These are phyloP conservation scores for Alternaria sp. DNA, from an alignment of 2,329 filamentous ascomycete species.

Conservation along the genomic window DNA sequence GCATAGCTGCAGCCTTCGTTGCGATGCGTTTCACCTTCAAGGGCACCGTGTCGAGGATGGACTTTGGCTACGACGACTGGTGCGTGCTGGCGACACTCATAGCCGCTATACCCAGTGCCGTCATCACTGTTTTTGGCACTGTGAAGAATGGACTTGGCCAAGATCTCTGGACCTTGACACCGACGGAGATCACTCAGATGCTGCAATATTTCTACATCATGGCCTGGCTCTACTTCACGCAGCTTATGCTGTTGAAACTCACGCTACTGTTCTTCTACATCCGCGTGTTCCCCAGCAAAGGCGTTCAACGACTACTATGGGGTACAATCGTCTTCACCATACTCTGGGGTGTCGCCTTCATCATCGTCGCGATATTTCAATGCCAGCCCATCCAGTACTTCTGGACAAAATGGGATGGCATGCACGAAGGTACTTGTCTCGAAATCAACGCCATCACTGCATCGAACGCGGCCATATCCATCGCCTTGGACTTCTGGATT, in stretches of 20 bases:
- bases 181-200: constrained; percentile 54
- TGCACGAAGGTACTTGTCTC: constrained; percentile 42
- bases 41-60: constrained; percentile 38
- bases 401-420: constrained; percentile 43
- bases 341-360: constrained; percentile 32
- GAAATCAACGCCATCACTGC: constrained; percentile 44
- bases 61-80: constrained; percentile 51
- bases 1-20: constrained; percentile 45
- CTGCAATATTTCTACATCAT: constrained; percentile 44
- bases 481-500: constrained; percentile 43
- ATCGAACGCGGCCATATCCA: constrained; percentile 44
- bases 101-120: constrained; percentile 30
- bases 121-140: constrained; percentile 34
- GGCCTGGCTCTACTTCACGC: constrained; percentile 44
- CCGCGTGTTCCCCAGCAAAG: constrained; percentile 38
- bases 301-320: constrained; percentile 29
- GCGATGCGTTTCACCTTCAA: constrained; percentile 48
- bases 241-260: constrained; percentile 37
- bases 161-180: constrained; percentile 59
- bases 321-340: constrained; percentile 34
- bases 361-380: constrained; percentile 39
- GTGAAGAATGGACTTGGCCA: constrained; percentile 53
- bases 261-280: constrained; percentile 41
- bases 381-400: constrained; percentile 45
- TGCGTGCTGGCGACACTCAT: constrained; percentile 33